These are phyloP conservation scores for Arxiozyma telluris DNA, from an alignment of 1,139 yeast genomes.

Conservation along the genomic window DNA sequence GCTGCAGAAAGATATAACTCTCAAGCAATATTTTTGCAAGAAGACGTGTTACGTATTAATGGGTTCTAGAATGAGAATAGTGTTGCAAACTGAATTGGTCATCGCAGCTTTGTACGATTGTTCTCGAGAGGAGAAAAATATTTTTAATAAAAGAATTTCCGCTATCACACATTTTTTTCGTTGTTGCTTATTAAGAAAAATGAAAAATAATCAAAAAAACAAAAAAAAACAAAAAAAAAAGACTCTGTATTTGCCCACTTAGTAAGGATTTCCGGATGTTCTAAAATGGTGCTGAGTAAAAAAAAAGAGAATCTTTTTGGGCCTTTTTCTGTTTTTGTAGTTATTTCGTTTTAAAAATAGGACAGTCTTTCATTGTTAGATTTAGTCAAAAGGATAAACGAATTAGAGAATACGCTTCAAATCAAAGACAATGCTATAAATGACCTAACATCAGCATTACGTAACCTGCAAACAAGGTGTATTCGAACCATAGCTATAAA, in stretches of 20 bases:
- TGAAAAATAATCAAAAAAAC: too few species aligned
- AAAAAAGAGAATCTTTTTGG: too few species aligned
- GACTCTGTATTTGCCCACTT: not conserved
- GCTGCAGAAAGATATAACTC: not conserved
- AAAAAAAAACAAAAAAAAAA: too few species aligned
- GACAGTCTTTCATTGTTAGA: slow-evolving; percentile 46
- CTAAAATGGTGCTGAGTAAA: not conserved
- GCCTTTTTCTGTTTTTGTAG: too few species aligned
- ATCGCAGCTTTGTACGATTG: not conserved
- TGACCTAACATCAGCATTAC: not conserved
- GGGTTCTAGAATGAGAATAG: not conserved
- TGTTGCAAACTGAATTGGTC: not conserved
- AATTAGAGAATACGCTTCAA: slow-evolving; percentile 37
- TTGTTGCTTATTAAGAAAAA: not conserved
- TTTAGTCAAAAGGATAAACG: slow-evolving; percentile 23
- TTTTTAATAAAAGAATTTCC: not conserved
- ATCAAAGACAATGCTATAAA: slow-evolving; percentile 37
- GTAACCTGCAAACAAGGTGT: not conserved
- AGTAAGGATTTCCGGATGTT: not conserved
- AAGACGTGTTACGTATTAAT: too few species aligned
- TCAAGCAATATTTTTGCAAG: too few species aligned
- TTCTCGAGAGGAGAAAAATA: not conserved
- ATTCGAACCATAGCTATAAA: not conserved
- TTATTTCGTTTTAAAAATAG: too few species aligned
- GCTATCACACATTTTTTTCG: not conserved